These are phyloP conservation scores for Mimosa bimucronata DNA, from an alignment of 306 rosid species.

Conservation along the genomic window DNA sequence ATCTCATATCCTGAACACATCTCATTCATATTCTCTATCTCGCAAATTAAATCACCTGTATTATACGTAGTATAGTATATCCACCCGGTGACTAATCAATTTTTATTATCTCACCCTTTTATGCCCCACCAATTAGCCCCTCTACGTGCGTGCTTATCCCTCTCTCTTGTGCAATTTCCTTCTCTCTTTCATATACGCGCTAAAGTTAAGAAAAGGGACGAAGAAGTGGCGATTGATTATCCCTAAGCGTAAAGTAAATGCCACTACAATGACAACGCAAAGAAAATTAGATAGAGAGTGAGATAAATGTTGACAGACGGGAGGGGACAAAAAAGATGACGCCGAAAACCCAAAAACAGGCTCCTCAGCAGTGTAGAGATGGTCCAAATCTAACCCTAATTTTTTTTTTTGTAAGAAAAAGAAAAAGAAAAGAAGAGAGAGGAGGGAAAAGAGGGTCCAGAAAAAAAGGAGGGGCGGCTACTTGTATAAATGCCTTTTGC, in stretches of 20 bases:
- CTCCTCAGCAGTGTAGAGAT: slow-evolving; percentile 31
- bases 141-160: not conserved
- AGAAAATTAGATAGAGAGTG: slow-evolving; percentile 32
- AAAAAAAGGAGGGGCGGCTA: slow-evolving; percentile 13
- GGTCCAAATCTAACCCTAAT: slow-evolving; percentile 42
- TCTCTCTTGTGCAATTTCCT: not conserved
- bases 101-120: not conserved
- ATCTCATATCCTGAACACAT: slow-evolving; percentile 11
- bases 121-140: not conserved
- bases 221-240: too few species aligned
- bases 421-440: not conserved
- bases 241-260: not conserved
- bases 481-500: slow-evolving; percentile 16
- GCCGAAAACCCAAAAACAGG: slow-evolving; percentile 43
- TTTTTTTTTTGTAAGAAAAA: not conserved
- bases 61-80: too few species aligned
- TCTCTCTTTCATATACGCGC: not conserved
- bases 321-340: slow-evolving; percentile 47
- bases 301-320: slow-evolving; percentile 18
- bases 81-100: slow-evolving; percentile 35
- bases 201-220: not conserved
- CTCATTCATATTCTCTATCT: not conserved
- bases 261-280: not conserved
- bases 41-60: too few species aligned
- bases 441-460: slow-evolving; percentile 3